These are phyloP conservation scores for Malassezia arunalokei DNA, from an alignment of 1,284 basidiomycete species.

Conservation along the genomic window DNA sequence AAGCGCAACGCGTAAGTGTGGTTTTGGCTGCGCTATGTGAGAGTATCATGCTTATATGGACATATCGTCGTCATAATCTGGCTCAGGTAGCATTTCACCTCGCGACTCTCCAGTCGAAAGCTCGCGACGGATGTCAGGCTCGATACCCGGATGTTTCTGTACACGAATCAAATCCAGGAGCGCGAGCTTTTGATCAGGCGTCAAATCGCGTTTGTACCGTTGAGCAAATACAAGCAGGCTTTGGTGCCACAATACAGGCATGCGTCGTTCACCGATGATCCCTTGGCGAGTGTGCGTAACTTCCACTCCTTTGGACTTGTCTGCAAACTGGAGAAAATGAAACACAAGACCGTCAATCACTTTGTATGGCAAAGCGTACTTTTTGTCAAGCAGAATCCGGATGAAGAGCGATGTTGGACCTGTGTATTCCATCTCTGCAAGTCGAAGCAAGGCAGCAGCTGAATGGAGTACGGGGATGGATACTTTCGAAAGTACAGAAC, in stretches of 20 bases:
- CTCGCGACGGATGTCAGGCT: slow-evolving; percentile 79
- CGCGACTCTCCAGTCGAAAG: slow-evolving; percentile 51
- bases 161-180: slow-evolving; percentile 82
- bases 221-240: slow-evolving; percentile 87
- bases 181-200: slow-evolving; percentile 93
- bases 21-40: neutral
- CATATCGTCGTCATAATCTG: slow-evolving; percentile 31
- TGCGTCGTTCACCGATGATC: slow-evolving; percentile 28
- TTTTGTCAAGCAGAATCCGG: slow-evolving; percentile 91
- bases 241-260: slow-evolving; percentile 95
- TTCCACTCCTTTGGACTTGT: slow-evolving; percentile 39
- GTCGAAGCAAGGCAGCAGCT: slow-evolving; percentile 80
- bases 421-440: slow-evolving; percentile 89
- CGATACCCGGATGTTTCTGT: slow-evolving; percentile 76
- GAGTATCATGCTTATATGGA: slow-evolving; percentile 3
- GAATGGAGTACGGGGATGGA: slow-evolving; percentile 92
- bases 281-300: slow-evolving; percentile 19
- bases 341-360: slow-evolving; percentile 94
- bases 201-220: slow-evolving; percentile 91
- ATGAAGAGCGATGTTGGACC: slow-evolving; percentile 95
- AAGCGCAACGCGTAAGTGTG: neutral
- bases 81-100: slow-evolving; percentile 47
- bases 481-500: slow-evolving; percentile 78
- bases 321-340: slow-evolving; percentile 86
- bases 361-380: slow-evolving; percentile 94